A percentile compares a stretch with the other conserved stretches of the same genome.
Conservation (phyloP, 345 rosid species). For the Carallia pectinifolia region DNA sequence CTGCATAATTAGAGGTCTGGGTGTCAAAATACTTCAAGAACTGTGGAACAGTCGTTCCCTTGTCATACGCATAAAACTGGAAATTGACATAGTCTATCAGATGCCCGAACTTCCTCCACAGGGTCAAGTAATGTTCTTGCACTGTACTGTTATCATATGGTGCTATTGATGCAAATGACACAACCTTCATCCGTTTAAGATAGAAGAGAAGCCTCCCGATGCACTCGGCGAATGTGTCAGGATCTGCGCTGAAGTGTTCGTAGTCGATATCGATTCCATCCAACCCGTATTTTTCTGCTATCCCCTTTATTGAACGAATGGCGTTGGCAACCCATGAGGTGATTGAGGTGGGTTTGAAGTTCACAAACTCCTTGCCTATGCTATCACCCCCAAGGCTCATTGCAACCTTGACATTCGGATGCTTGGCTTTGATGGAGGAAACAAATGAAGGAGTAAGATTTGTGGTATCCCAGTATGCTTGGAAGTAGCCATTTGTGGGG, state of each 20-base stretch:
- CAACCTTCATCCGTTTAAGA: slow-evolving; percentile 18
- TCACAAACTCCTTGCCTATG: slow-evolving; percentile 1
- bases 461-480: slow-evolving; percentile 38
- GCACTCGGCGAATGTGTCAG: slow-evolving; percentile 55
- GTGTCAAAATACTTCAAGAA: slow-evolving; percentile 35
- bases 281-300: slow-evolving; percentile 30
- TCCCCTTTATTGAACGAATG: slow-evolving; percentile 37
- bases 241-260: slow-evolving; percentile 48
- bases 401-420: slow-evolving; percentile 48
- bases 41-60: slow-evolving; percentile 37
- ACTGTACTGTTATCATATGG: slow-evolving; percentile 41
- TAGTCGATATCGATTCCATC: slow-evolving; percentile 61
- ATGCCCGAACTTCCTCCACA: slow-evolving; percentile 54
- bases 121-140: slow-evolving; percentile 47
- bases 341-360: slow-evolving; percentile 39
- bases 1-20: slow-evolving; percentile 43
- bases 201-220: slow-evolving; percentile 43
- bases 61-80: slow-evolving; percentile 53
- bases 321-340: slow-evolving; percentile 54
- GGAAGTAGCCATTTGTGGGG: slow-evolving; percentile 51
- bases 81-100: slow-evolving; percentile 62
- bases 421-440: slow-evolving; percentile 37
- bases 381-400: slow-evolving; percentile 61
- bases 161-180: slow-evolving; percentile 57
- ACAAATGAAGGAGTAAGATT: slow-evolving; percentile 38